These are phyloP conservation scores for Corynascus novoguineensis DNA, from an alignment of 495 filamentous ascomycete species.

Conservation along the genomic window DNA sequence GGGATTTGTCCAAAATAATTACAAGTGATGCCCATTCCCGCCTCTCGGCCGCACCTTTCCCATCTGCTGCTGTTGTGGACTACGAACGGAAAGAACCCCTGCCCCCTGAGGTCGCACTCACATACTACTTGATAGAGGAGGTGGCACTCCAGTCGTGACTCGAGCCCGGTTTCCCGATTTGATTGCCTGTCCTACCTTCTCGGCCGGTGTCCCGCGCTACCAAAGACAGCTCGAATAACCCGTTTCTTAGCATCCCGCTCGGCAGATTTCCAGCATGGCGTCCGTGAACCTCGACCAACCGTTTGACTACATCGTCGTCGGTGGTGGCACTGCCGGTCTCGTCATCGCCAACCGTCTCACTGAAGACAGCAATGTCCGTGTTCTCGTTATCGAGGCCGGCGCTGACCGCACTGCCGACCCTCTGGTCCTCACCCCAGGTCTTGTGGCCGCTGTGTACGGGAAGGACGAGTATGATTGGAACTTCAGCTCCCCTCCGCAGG, in stretches of 20 bases:
- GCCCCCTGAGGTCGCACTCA: not conserved
- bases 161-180: not conserved
- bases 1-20: no score
- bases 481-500: constrained; percentile 46
- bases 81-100: not conserved
- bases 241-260: not conserved
- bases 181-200: not conserved
- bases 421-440: constrained; percentile 42
- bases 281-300: constrained; percentile 15
- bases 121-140: not conserved
- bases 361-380: constrained; percentile 36
- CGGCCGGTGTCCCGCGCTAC: not conserved
- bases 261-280: not conserved
- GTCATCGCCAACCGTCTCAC: constrained; percentile 63
- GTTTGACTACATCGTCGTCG: constrained; percentile 82
- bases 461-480: constrained; percentile 54
- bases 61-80: no score
- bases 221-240: not conserved
- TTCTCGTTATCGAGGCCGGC: constrained; percentile 54
- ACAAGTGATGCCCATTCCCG: not conserved
- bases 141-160: no score
- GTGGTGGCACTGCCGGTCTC: constrained; percentile 83
- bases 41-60: not conserved
- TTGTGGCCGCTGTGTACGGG: constrained; percentile 40
- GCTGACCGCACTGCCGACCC: constrained; percentile 44